Evolutionary conservation across 306 rosid genomes (phyloP).

Genomic region (Arachis hypogaea): DNA sequence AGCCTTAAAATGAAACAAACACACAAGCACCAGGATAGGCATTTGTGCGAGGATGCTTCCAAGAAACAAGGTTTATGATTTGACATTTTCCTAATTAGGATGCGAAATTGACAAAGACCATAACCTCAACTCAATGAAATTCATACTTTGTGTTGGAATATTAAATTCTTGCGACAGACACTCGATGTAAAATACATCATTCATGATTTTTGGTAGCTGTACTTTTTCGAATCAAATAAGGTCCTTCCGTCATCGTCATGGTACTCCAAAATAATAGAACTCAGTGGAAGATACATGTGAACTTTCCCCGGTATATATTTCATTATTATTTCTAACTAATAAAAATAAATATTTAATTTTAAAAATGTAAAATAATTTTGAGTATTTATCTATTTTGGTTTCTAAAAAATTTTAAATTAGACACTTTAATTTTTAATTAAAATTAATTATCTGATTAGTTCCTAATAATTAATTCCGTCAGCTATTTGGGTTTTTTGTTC

Average conservation of each 20-base stretch:
- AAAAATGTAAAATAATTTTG: too few species aligned
- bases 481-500: too few species aligned
- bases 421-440: too few species aligned
- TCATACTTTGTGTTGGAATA: neutral
- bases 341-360: too few species aligned
- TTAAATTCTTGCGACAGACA: neutral
- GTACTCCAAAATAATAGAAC: neutral
- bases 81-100: slow-evolving; percentile 20
- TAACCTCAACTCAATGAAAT: neutral
- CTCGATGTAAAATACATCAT: neutral
- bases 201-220: neutral
- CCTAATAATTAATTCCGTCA: too few species aligned
- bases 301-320: neutral
- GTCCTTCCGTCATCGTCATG: neutral
- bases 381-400: too few species aligned
- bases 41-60: slow-evolving; percentile 21
- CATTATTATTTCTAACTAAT: too few species aligned
- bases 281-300: slow-evolving; percentile 23
- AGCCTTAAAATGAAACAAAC: neutral
- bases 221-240: neutral
- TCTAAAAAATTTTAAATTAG: too few species aligned
- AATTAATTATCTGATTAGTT: too few species aligned
- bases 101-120: neutral
- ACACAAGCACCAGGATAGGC: neutral
- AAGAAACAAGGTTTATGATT: slow-evolving; percentile 23